Evolutionary conservation across 768 basidiomycete genomes (phyloP), one percentile per base, ranked within the genome.

Genomic region (Boletus rufocinnamomeus): DNA sequence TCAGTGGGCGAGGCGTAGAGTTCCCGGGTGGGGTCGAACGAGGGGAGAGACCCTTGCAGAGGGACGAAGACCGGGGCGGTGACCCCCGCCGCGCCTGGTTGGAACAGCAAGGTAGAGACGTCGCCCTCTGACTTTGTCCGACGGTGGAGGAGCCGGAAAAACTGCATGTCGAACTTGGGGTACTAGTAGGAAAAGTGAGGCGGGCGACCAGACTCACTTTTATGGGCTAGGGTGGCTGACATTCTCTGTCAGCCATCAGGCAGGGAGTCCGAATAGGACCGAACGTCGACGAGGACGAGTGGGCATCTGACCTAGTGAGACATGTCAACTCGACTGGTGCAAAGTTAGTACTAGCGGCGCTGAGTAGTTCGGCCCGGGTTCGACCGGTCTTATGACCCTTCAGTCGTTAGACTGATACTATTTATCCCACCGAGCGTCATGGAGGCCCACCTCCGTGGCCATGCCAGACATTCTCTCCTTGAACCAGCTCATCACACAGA

Each of bases 81-180:
- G 34, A 55, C 21, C 5, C 43, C 56, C 17, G 21, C 6, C 23
- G 23, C 52, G 21, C 23, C 37, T 38, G 51, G 48, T 50, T 44
- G 58, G 17, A 37, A 45, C 10, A 62, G 14, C 53, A 74, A 60
- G 21, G 56, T 60, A 27, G 68, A 66, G 52, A 79, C 75, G 23
- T 77, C 75, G 37, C 75, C 62, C 32, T 79, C 80, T 21, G 82
- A 83, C 66, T 75, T 79, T 54, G 80, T 73, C 58, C 74, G 77
- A 64, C 80, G 79, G 61, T 82, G 78, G 27, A 80, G 77, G 28
- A 81, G 70, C 60, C 71, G 72, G 74, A 81, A 80, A 64, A 81
- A 79, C 6, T 75, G 77, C 81, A 82, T 82, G 57, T 50, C 54
- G 50, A 50, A n/a, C n/a, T n/a, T n/a, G n/a, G 28, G 23, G 30